Conservation (phyloP, 2,329 filamentous ascomycete species). For the Dactylella cylindrospora region DNA sequence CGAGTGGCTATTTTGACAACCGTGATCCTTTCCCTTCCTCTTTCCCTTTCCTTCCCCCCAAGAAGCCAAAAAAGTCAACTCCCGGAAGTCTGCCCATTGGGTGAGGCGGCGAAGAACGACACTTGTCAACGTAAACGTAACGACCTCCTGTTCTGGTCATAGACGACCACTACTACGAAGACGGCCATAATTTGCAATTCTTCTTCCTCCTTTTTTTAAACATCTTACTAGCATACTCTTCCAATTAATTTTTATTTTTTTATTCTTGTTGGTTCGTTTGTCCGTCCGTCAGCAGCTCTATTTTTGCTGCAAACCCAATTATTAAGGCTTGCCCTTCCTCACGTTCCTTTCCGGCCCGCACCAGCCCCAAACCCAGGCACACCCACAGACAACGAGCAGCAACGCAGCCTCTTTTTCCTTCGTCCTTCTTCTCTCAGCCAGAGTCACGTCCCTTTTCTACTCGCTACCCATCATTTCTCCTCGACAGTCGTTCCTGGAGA, state of each 20-base stretch:
- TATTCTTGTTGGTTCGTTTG: neutral
- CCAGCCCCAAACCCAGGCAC: constrained; percentile 4
- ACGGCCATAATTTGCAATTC: neutral
- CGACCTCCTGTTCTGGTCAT: constrained; percentile 10
- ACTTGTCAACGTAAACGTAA: constrained; percentile 17
- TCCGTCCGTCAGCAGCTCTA: neutral
- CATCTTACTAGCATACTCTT: too few relatives aligned
- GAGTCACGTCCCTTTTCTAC: constrained; percentile 20
- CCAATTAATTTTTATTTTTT: too few relatives aligned
- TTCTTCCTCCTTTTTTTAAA: constrained; percentile 2
- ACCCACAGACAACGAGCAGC: too few relatives aligned
- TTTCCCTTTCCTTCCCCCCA: constrained; percentile 4
- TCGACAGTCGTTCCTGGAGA: constrained; percentile 22
- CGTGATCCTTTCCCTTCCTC: constrained; percentile 23
- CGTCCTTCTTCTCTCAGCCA: constrained; percentile 9
- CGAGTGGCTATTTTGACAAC: constrained; percentile 17
- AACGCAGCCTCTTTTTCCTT: constrained; percentile 6
- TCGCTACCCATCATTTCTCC: constrained; percentile 11
- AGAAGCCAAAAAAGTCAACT: too few relatives aligned
- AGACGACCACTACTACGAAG: neutral
- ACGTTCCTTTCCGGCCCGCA: constrained; percentile 2
- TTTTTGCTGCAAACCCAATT: constrained; percentile 1
- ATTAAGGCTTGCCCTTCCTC: constrained; percentile 8
- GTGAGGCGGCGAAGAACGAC: too few relatives aligned
- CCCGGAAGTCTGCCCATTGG: constrained; percentile 12